Percentiles rank a stretch among this genome's conserved stretches.
phyloP scores from a whole-genome alignment of 345 rosid species.

The Aquilaria yunnanensis region DNA sequence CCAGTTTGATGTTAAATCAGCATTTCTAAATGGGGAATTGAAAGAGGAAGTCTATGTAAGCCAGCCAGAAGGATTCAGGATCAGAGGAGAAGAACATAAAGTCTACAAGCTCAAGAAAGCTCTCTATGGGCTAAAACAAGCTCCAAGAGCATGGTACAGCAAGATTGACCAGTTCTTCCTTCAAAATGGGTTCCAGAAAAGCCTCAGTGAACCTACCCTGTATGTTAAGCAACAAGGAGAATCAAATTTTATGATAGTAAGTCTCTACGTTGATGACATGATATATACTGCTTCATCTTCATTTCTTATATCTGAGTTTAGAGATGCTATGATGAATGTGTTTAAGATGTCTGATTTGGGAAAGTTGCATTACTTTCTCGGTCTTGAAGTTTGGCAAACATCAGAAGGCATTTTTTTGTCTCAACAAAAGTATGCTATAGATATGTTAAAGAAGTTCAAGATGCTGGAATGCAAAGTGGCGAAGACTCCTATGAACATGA shows the following conservation, averaged over 20 bases:
- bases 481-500: not conserved
- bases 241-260: not conserved
- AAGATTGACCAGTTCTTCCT: not conserved
- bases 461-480: not conserved
- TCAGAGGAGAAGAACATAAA: not conserved
- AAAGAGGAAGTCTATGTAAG: not conserved
- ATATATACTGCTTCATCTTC: not conserved
- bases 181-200: not conserved
- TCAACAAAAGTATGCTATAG: not conserved
- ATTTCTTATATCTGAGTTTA: not conserved
- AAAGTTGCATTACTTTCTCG: not conserved
- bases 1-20: not conserved
- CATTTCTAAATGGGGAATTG: not conserved
- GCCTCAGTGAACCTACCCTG: not conserved
- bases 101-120: not conserved
- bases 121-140: not conserved
- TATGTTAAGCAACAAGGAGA: not conserved
- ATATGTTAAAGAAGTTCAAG: not conserved
- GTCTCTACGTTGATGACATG: not conserved
- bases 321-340: not conserved
- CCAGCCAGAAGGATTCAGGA: not conserved
- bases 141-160: not conserved
- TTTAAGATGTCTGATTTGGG: conserved; percentile 2
- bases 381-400: not conserved
- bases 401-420: not conserved